Evolutionary conservation across 257 asterid genomes (phyloP).

Genomic region (Paraleonurus japonicus): DNA sequence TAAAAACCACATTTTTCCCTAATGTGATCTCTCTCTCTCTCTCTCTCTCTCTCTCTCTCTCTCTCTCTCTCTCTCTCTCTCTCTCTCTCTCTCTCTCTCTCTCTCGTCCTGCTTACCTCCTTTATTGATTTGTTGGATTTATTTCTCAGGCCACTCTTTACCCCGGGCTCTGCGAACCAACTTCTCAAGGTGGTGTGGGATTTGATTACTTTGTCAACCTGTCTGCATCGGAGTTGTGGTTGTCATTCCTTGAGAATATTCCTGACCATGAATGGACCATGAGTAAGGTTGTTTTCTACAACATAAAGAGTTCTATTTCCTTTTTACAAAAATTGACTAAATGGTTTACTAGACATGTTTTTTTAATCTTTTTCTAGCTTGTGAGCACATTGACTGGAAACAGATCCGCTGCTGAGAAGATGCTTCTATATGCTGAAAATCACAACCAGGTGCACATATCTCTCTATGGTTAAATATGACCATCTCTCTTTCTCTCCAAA

Average conservation of each 20-base stretch:
- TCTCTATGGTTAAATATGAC: neutral
- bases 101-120: neutral
- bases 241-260: slow-evolving; percentile 61
- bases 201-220: slow-evolving; percentile 86
- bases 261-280: slow-evolving; percentile 94
- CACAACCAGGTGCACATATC: slow-evolving; percentile 77
- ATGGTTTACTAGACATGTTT: slow-evolving; percentile 16
- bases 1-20: neutral
- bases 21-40: neutral
- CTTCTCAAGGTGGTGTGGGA: slow-evolving; percentile 95
- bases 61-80: neutral
- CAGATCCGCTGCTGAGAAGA: slow-evolving; percentile 54
- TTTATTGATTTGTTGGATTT: slow-evolving; percentile 25
- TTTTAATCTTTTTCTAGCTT: slow-evolving; percentile 48
- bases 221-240: slow-evolving; percentile 93
- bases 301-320: slow-evolving; percentile 15
- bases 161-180: slow-evolving; percentile 92
- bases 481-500: neutral
- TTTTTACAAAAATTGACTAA: slow-evolving; percentile 6
- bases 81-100: neutral
- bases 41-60: neutral
- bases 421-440: slow-evolving; percentile 93
- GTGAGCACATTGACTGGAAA: slow-evolving; percentile 66
- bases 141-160: slow-evolving; percentile 71
- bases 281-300: slow-evolving; percentile 68